Evolutionary conservation across 352 stramenopile genomes (phyloP).

Genomic region (Pythium brassicae): DNA sequence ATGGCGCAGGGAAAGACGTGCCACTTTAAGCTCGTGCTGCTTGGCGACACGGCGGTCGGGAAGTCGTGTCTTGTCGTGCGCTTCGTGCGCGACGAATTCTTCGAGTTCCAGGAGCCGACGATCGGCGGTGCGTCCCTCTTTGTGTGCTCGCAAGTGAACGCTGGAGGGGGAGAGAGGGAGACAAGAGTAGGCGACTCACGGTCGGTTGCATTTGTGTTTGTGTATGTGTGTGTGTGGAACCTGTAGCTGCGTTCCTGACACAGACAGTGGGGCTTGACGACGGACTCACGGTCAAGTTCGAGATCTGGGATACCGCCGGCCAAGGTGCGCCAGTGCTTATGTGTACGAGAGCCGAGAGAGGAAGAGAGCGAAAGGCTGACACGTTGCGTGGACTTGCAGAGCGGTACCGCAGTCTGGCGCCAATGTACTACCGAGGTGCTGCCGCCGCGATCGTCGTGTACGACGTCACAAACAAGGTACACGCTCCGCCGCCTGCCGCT

Average conservation of each 20-base stretch:
- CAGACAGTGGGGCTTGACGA: slow-evolving; percentile 98
- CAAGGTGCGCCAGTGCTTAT: slow-evolving; percentile 67
- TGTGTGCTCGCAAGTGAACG: background rate
- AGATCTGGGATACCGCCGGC: slow-evolving; percentile 99
- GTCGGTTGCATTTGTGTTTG: slow-evolving; percentile 4
- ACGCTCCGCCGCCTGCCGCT: background rate
- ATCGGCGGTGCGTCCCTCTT: slow-evolving; percentile 77
- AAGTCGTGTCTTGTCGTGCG: slow-evolving; percentile 99
- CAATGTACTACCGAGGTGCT: slow-evolving; percentile 97
- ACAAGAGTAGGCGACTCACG: background rate
- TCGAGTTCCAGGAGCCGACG: slow-evolving; percentile 98
- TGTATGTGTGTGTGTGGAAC: too few species aligned
- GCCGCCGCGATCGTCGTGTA: slow-evolving; percentile 96
- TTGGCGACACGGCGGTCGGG: slow-evolving; percentile 98
- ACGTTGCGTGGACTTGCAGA: slow-evolving; percentile 45
- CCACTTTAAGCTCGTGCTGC: slow-evolving; percentile 99
- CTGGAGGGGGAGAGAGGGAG: background rate
- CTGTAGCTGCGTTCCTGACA: slow-evolving; percentile 94
- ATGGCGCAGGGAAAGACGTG: slow-evolving; percentile 85
- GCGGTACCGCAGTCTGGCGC: slow-evolving; percentile 94
- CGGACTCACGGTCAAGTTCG: slow-evolving; percentile 98
- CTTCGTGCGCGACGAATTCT: slow-evolving; percentile 99
- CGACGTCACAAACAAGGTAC: slow-evolving; percentile 95
- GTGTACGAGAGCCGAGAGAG: background rate
- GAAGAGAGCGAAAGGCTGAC: slow-evolving; percentile 3